Conservation (phyloP, 345 rosid species). For the Gynandropsis gynandra region DNA sequence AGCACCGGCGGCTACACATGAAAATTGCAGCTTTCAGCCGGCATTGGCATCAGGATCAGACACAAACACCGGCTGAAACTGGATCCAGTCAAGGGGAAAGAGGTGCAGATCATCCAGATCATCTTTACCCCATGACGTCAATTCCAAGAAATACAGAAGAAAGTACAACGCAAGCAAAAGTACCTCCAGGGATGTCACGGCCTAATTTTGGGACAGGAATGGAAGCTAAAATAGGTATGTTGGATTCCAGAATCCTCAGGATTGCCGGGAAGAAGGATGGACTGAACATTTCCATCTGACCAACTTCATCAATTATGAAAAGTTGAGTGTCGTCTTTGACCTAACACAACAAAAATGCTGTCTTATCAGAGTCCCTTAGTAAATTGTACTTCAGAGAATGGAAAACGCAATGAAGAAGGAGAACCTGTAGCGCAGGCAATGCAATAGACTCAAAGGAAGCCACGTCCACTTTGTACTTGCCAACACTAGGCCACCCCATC, state of each 20-base stretch:
- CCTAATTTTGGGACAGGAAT: constrained; percentile 53
- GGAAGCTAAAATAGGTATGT: constrained; percentile 51
- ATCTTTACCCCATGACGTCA: not conserved
- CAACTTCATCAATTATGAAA: constrained; percentile 67
- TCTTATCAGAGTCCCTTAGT: not conserved
- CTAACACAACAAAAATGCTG: constrained; percentile 26
- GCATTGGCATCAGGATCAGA: not conserved
- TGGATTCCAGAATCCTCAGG: constrained; percentile 48
- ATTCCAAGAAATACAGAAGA: not conserved
- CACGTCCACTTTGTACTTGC: constrained; percentile 60
- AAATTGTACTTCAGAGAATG: not conserved
- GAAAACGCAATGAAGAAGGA: too few species aligned
- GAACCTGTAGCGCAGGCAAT: constrained; percentile 68
- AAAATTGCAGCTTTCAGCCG: not conserved
- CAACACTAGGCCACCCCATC: constrained; percentile 56
- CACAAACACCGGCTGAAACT: not conserved
- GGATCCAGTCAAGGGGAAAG: not conserved
- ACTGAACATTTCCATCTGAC: constrained; percentile 71
- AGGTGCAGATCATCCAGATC: not conserved
- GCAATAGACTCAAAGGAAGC: constrained; percentile 60
- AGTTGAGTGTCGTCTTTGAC: constrained; percentile 48
- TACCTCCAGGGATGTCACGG: constrained; percentile 58
- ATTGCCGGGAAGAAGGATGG: constrained; percentile 62
- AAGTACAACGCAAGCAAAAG: constrained; percentile 3
- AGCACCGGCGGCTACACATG: not conserved